Conservation (phyloP, 2,329 filamentous ascomycete genomes). For the Pseudogymnoascus sp. region DNA sequence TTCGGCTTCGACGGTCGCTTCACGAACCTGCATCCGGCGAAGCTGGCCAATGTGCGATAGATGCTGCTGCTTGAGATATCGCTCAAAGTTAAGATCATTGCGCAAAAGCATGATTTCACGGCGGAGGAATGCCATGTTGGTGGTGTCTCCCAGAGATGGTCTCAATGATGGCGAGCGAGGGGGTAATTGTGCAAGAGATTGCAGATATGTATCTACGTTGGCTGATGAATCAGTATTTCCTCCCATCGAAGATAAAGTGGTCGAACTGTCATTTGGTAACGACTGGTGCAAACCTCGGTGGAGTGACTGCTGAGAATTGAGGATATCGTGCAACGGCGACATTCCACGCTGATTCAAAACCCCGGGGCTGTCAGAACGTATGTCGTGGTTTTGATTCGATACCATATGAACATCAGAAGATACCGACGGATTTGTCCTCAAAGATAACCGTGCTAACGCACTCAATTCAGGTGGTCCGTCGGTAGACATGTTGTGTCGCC, state of each 20-base stretch:
- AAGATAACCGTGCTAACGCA: neutral
- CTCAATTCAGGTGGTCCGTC: neutral
- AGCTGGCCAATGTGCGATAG: constrained; percentile 73
- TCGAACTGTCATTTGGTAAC: constrained; percentile 49
- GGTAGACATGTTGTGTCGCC: constrained; percentile 48
- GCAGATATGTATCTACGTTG: constrained; percentile 25
- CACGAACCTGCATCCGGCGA: constrained; percentile 64
- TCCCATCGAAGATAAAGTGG: constrained; percentile 30
- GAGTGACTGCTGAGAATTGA: constrained; percentile 51
- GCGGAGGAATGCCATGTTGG: constrained; percentile 51
- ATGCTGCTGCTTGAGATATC: constrained; percentile 77
- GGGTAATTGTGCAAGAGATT: constrained; percentile 21
- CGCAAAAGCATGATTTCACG: constrained; percentile 67
- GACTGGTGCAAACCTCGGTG: constrained; percentile 49
- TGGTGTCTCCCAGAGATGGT: constrained; percentile 30
- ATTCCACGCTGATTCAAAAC: neutral
- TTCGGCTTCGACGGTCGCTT: constrained; percentile 72
- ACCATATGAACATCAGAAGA: neutral
- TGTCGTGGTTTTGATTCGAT: neutral
- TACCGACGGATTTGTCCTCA: neutral
- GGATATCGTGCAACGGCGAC: constrained; percentile 49
- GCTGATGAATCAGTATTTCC: constrained; percentile 18
- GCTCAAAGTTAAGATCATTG: constrained; percentile 76
- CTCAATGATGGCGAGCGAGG: constrained; percentile 24
- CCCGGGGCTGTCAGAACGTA: neutral